Evolutionary conservation across 257 asterid species (phyloP).

Genomic region (Fraxinus anomala): DNA sequence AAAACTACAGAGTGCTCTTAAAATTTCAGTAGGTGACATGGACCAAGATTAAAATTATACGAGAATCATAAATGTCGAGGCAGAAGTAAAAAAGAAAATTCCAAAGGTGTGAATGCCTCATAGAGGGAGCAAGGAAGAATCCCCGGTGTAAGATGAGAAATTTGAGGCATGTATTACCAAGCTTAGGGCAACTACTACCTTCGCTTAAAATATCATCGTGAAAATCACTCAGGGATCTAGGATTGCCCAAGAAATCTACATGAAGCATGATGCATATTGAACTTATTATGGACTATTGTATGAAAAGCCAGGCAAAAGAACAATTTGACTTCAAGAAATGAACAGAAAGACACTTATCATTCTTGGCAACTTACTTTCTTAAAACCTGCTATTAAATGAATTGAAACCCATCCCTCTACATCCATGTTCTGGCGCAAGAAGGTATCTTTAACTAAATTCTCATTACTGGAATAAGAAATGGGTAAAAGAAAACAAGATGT

Average conservation of each 20-base stretch:
- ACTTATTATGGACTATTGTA: neutral
- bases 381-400: conserved; percentile 68
- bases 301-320: neutral
- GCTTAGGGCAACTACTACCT: neutral
- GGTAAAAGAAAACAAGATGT: neutral
- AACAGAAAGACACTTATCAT: neutral
- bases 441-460: conserved; percentile 61
- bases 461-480: conserved; percentile 43
- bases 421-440: conserved; percentile 70
- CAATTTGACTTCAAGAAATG: neutral
- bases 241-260: neutral
- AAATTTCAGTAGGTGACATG: neutral
- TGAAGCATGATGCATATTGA: neutral
- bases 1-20: neutral
- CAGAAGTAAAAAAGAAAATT: too few species aligned
- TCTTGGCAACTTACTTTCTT: conserved; percentile 47
- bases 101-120: too few species aligned
- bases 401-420: conserved; percentile 70
- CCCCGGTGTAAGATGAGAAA: neutral
- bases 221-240: neutral
- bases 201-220: neutral
- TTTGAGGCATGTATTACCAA: neutral
- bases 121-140: neutral
- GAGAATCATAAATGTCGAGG: too few species aligned
- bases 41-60: neutral